phyloP scores from a whole-genome alignment of 495 filamentous ascomycete genomes.

The Poronia punctata region DNA sequence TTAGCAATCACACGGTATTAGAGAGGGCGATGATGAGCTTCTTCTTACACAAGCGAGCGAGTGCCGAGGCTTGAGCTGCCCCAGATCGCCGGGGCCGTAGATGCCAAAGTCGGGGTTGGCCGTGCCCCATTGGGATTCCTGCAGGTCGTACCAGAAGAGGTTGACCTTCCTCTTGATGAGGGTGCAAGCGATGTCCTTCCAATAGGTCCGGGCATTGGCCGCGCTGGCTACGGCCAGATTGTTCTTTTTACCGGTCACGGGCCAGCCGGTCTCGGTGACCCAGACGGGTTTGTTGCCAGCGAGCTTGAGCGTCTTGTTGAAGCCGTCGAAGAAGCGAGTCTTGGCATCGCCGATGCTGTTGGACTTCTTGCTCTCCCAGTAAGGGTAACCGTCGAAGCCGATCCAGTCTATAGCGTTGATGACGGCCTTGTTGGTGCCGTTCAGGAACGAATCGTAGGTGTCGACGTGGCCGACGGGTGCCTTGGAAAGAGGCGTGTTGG shows the following conservation, averaged over 20 bases:
- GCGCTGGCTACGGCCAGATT: slow-evolving; percentile 51
- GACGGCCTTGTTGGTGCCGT: slow-evolving; percentile 59
- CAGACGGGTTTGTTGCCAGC: slow-evolving; percentile 62
- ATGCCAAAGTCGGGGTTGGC: slow-evolving; percentile 62
- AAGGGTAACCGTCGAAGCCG: slow-evolving; percentile 63
- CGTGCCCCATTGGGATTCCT: slow-evolving; percentile 49
- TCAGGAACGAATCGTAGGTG: slow-evolving; percentile 75
- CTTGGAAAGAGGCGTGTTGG: slow-evolving; percentile 45
- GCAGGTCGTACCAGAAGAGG: slow-evolving; percentile 65
- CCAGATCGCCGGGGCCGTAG: slow-evolving; percentile 27
- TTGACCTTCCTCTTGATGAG: slow-evolving; percentile 53
- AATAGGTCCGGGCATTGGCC: slow-evolving; percentile 65
- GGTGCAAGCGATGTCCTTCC: slow-evolving; percentile 64
- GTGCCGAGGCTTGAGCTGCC: slow-evolving; percentile 44
- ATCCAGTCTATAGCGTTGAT: slow-evolving; percentile 60
- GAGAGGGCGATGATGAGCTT: not conserved
- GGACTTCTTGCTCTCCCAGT: slow-evolving; percentile 58
- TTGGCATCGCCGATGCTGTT: slow-evolving; percentile 57
- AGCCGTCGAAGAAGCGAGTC: slow-evolving; percentile 52
- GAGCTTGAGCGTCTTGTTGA: slow-evolving; percentile 49
- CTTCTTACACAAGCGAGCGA: slow-evolving; percentile 44
- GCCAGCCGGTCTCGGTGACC: slow-evolving; percentile 83
- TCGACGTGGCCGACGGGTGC: slow-evolving; percentile 72
- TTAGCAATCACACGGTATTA: not conserved
- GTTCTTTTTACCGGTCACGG: slow-evolving; percentile 52